These are phyloP conservation scores for Verticillium longisporum DNA, from an alignment of 2,329 filamentous ascomycete species.

Conservation along the genomic window DNA sequence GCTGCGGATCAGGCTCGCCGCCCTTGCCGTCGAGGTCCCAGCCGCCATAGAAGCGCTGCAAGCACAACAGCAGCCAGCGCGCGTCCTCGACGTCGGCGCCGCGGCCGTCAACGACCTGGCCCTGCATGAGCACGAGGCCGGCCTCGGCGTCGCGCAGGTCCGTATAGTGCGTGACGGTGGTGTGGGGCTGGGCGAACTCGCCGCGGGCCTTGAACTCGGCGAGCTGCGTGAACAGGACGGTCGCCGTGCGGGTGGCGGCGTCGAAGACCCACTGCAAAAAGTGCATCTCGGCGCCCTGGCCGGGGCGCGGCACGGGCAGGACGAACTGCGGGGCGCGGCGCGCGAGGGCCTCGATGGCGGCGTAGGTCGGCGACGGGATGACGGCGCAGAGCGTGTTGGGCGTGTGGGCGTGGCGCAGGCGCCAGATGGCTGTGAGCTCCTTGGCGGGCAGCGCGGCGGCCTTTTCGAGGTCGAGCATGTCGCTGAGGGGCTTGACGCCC, in stretches of 20 bases:
- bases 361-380: slow-evolving; percentile 69
- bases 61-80: slow-evolving; percentile 83
- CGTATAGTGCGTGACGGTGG: slow-evolving; percentile 84
- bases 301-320: slow-evolving; percentile 68
- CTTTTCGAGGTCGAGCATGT: slow-evolving; percentile 72
- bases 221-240: slow-evolving; percentile 87
- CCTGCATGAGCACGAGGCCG: slow-evolving; percentile 80
- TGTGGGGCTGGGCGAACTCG: slow-evolving; percentile 86
- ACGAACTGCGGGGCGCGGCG: slow-evolving; percentile 80
- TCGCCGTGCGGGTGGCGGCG: slow-evolving; percentile 51
- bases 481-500: slow-evolving; percentile 38
- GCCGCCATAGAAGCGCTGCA: slow-evolving; percentile 88
- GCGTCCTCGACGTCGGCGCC: slow-evolving; percentile 76
- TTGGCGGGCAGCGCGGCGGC: slow-evolving; percentile 63
- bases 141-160: slow-evolving; percentile 63
- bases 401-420: slow-evolving; percentile 71
- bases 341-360: slow-evolving; percentile 63
- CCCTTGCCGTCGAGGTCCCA: slow-evolving; percentile 38
- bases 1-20: slow-evolving; percentile 20
- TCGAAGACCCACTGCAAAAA: slow-evolving; percentile 97
- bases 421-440: slow-evolving; percentile 86
- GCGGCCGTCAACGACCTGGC: slow-evolving; percentile 69
- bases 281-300: slow-evolving; percentile 79
- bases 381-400: slow-evolving; percentile 75
- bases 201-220: slow-evolving; percentile 89